Evolutionary conservation across 768 basidiomycete genomes (phyloP).

Genomic region (Lyophyllum decastes): DNA sequence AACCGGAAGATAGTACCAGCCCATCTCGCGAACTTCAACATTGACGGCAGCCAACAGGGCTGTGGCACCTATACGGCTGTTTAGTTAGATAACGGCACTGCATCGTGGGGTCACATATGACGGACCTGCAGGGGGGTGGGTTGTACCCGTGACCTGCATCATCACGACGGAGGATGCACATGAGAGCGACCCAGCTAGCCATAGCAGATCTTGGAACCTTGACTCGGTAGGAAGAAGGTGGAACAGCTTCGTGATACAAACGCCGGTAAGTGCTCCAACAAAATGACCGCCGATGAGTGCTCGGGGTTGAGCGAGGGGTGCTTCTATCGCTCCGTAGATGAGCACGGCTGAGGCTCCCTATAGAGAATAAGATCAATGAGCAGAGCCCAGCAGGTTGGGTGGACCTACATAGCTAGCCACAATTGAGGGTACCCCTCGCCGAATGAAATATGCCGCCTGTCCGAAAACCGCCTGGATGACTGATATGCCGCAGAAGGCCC

Average conservation of each 20-base stretch:
- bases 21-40: conserved; percentile 39
- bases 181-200: conserved; percentile 50
- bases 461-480: conserved; percentile 51
- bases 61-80: conserved; percentile 41
- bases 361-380: not conserved
- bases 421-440: conserved; percentile 45
- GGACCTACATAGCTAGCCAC: conserved; percentile 48
- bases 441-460: conserved; percentile 47
- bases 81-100: not conserved
- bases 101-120: not conserved
- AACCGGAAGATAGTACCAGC: conserved; percentile 57
- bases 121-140: conserved; percentile 55
- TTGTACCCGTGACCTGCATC: conserved; percentile 55
- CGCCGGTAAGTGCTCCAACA: conserved; percentile 47
- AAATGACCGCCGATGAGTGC: conserved; percentile 53
- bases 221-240: conserved; percentile 39
- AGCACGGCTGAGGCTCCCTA: conserved; percentile 60
- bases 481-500: conserved; percentile 50
- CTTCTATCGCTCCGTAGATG: conserved; percentile 53
- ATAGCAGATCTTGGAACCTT: conserved; percentile 43
- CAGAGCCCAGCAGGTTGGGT: not conserved
- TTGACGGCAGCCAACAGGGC: conserved; percentile 50
- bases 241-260: conserved; percentile 55
- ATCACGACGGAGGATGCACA: conserved; percentile 42
- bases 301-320: conserved; percentile 54